Conservation (phyloP, 2,329 filamentous ascomycete genomes). For the Alternaria gaisen region DNA sequence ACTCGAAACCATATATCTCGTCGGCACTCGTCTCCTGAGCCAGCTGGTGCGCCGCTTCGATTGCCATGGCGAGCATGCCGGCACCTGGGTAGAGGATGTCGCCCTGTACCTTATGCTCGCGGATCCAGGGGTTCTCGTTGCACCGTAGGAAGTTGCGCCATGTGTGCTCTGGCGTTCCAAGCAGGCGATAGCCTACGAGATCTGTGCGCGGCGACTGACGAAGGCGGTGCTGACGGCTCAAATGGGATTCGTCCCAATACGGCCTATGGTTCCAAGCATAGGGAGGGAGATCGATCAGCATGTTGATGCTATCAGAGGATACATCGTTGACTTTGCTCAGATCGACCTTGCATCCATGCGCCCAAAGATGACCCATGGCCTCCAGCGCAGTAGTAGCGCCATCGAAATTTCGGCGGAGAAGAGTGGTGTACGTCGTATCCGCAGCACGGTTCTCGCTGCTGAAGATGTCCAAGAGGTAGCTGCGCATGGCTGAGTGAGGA, state of each 20-base stretch:
- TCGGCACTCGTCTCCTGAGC: slow-evolving; percentile 6
- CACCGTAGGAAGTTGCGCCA: slow-evolving; percentile 21
- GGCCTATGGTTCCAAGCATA: slow-evolving; percentile 16
- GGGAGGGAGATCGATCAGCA: slow-evolving; percentile 8
- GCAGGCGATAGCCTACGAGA: slow-evolving; percentile 14
- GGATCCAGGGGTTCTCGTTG: slow-evolving; percentile 21
- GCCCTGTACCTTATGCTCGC: slow-evolving; percentile 22
- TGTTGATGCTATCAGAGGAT: background rate
- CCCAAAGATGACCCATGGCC: slow-evolving; percentile 13
- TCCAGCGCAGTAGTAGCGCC: slow-evolving; percentile 8
- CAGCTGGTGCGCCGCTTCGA: slow-evolving; percentile 21
- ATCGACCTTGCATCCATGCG: slow-evolving; percentile 9
- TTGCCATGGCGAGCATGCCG: slow-evolving; percentile 55
- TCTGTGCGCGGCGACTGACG: slow-evolving; percentile 9
- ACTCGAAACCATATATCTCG: slow-evolving; percentile 5
- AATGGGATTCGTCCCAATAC: slow-evolving; percentile 10
- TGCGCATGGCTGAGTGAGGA: slow-evolving; percentile 14
- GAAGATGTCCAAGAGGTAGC: slow-evolving; percentile 11
- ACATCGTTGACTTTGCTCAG: slow-evolving; percentile 4
- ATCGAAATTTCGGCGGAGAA: slow-evolving; percentile 9
- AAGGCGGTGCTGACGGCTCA: slow-evolving; percentile 11
- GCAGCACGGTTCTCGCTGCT: background rate
- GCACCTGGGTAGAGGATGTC: slow-evolving; percentile 56
- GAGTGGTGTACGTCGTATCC: background rate
- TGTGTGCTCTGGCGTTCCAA: slow-evolving; percentile 6